A percentile compares a stretch with the other conserved stretches of the same genome.
phyloP scores from a whole-genome alignment of 2,329 filamentous ascomycete genomes.

The Exophiala mesophila region DNA sequence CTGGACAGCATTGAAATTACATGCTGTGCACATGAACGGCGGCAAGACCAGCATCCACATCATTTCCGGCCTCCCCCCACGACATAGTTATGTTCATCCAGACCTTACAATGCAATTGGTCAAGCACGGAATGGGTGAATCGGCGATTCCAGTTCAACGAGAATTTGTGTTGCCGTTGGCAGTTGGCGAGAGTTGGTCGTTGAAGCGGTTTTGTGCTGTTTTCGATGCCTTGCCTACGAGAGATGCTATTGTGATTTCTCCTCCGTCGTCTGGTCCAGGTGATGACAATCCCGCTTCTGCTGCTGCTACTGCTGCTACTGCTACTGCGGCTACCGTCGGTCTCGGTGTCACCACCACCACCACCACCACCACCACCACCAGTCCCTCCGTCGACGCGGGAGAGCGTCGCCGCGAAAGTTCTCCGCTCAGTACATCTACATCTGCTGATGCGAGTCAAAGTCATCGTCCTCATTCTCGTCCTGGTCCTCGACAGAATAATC shows the following conservation, averaged over 20 bases:
- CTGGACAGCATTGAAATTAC: constrained; percentile 53
- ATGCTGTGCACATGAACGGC: constrained; percentile 26
- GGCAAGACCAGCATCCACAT: constrained; percentile 36
- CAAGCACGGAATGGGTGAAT: constrained; percentile 44
- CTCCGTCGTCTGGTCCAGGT: background rate
- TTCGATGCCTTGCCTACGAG: constrained; percentile 50
- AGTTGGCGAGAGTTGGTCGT: constrained; percentile 56
- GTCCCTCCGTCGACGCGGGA: background rate
- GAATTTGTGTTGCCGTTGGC: constrained; percentile 58
- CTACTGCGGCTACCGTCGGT: constrained; percentile 14
- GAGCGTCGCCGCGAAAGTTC: too few relatives aligned
- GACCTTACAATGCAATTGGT: constrained; percentile 60
- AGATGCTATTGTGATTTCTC: constrained; percentile 18
- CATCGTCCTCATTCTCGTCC: too few relatives aligned
- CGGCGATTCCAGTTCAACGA: constrained; percentile 46
- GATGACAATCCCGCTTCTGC: background rate
- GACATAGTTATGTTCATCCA: constrained; percentile 58
- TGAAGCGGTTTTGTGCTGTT: constrained; percentile 50
- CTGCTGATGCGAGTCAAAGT: too few relatives aligned
- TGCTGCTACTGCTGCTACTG: constrained; percentile 18
- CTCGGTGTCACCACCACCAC: constrained; percentile 25
- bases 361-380: too few relatives aligned
- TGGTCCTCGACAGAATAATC: too few relatives aligned
- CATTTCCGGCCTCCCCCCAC: constrained; percentile 58
- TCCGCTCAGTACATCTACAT: too few relatives aligned